These are phyloP conservation scores for Ophiostoma ips DNA, from an alignment of 2,329 filamentous ascomycete genomes.

Conservation along the genomic window DNA sequence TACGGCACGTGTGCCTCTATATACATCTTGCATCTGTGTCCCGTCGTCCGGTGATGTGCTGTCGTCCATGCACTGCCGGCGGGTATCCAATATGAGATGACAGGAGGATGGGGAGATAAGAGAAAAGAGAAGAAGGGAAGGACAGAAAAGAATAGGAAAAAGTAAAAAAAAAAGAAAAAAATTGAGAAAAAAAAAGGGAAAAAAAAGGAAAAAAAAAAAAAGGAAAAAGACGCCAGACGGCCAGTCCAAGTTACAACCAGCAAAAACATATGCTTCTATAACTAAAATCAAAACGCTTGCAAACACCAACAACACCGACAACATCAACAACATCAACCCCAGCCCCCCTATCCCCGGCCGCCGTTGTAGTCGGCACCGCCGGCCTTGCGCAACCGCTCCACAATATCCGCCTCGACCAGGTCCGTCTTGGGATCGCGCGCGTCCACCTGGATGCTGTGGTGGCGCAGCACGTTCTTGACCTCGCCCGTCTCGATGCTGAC, in stretches of 20 bases:
- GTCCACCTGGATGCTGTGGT: constrained; percentile 52
- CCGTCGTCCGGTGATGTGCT: background rate
- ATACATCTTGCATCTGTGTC: background rate
- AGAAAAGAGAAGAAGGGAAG: no score
- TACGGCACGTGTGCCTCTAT: no score
- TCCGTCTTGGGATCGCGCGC: constrained; percentile 42
- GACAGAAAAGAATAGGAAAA: no score
- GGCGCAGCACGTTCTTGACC: constrained; percentile 49
- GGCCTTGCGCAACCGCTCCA: constrained; percentile 46
- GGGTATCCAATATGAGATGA: no score
- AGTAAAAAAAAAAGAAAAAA: no score
- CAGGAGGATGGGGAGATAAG: no score
- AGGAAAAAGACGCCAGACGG: no score
- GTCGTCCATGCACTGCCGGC: background rate
- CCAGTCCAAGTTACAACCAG: no score
- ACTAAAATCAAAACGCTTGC: background rate
- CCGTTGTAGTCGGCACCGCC: constrained; percentile 61
- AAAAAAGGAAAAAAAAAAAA: no score
- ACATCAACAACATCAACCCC: no score
- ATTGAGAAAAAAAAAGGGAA: no score
- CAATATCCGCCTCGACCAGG: constrained; percentile 46
- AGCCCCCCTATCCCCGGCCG: constrained; percentile 34
- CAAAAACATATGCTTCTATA: background rate
- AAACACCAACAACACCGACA: background rate
- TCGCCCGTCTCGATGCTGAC: constrained; percentile 53